Evolutionary conservation across 768 basidiomycete species (phyloP).

Genomic region (Leccinellum luteum): DNA sequence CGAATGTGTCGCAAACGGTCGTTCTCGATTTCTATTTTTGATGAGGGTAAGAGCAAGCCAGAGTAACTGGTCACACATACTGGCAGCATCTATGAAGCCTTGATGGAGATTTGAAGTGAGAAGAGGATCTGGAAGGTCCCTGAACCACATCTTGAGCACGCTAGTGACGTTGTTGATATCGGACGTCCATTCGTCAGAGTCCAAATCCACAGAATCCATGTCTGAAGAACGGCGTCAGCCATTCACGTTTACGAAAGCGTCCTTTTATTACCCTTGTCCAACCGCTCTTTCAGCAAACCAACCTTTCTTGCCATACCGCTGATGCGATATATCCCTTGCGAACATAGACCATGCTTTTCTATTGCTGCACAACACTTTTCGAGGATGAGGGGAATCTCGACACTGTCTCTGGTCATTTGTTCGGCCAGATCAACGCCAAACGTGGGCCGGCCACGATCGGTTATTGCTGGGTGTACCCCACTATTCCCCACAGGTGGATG

Average conservation of each 20-base stretch:
- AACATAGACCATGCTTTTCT: slow-evolving; percentile 81
- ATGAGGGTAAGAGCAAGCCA: background rate
- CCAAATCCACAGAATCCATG: slow-evolving; percentile 82
- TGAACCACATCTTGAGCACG: slow-evolving; percentile 91
- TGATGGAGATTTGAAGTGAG: slow-evolving; percentile 81
- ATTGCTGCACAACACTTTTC: slow-evolving; percentile 89
- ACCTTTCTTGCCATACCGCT: slow-evolving; percentile 91
- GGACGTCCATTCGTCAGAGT: slow-evolving; percentile 84
- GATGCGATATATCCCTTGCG: slow-evolving; percentile 90
- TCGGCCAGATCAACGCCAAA: slow-evolving; percentile 92
- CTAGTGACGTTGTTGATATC: slow-evolving; percentile 98
- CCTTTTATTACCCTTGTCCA: slow-evolving; percentile 72
- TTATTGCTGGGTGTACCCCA: slow-evolving; percentile 32
- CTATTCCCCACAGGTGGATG: slow-evolving; percentile 24
- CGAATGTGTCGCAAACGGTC: slow-evolving; percentile 94
- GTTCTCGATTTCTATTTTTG: slow-evolving; percentile 75
- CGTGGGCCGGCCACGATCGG: slow-evolving; percentile 72
- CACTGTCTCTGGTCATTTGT: slow-evolving; percentile 88
- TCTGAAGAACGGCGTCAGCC: slow-evolving; percentile 46
- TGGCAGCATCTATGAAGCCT: slow-evolving; percentile 93
- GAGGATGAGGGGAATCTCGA: slow-evolving; percentile 85
- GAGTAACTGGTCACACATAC: slow-evolving; percentile 46
- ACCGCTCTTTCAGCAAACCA: slow-evolving; percentile 69
- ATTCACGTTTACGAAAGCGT: slow-evolving; percentile 1
- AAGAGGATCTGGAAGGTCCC: slow-evolving; percentile 93